phyloP scores from a whole-genome alignment of 1,139 yeast genomes.

The Meyerozyma sp. region DNA sequence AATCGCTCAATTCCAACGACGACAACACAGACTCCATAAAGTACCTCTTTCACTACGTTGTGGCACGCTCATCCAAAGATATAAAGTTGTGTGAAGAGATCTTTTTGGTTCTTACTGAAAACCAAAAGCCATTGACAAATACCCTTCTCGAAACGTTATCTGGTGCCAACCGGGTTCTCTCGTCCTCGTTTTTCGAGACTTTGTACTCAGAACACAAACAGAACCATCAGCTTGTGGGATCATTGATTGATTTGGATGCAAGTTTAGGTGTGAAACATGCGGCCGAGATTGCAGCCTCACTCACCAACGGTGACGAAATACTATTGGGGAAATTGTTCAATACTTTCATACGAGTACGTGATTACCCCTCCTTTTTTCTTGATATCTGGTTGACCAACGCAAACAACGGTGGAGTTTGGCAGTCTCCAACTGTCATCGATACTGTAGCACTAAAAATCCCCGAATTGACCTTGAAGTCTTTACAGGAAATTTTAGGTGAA shows the following conservation, averaged over 20 bases:
- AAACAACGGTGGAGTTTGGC: conserved; percentile 18
- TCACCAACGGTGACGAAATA: conserved; percentile 6
- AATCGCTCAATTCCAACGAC: conserved; percentile 8
- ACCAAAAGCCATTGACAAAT: conserved; percentile 31
- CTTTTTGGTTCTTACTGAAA: conserved; percentile 29
- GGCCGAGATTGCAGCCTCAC: conserved; percentile 13
- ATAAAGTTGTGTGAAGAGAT: conserved; percentile 38
- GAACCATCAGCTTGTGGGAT: conserved; percentile 23
- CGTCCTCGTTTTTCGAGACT: conserved; percentile 38
- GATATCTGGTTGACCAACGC: conserved; percentile 40
- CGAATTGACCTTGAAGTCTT: conserved; percentile 33
- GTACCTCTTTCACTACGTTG: conserved; percentile 21
- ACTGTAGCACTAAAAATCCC: conserved; percentile 35
- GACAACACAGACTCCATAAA: conserved; percentile 12
- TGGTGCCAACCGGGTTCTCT: conserved; percentile 41
- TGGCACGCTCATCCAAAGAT: conserved; percentile 22
- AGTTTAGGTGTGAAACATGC: conserved; percentile 44
- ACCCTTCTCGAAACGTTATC: conserved; percentile 30
- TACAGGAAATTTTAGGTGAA: neutral
- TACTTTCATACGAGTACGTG: conserved; percentile 56
- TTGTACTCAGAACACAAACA: conserved; percentile 27
- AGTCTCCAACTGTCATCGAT: conserved; percentile 22
- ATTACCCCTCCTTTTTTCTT: conserved; percentile 43
- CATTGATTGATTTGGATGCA: conserved; percentile 44
- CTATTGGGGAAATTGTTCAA: conserved; percentile 38